phyloP scores from a whole-genome alignment of 2,329 filamentous ascomycete species.

The Trichoderma sp. region DNA sequence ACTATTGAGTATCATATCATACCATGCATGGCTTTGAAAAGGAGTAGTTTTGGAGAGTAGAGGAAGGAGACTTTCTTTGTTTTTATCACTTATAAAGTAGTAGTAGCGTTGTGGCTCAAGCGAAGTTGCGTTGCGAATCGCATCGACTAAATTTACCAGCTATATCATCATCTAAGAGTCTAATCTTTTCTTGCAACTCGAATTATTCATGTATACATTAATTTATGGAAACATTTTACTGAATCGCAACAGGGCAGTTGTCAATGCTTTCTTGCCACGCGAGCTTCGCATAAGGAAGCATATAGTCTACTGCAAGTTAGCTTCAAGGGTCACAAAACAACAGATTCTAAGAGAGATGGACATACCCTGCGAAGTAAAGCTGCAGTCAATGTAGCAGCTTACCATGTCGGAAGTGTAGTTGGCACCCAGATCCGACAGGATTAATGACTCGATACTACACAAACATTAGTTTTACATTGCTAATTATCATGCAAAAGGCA shows the following conservation, averaged over 20 bases:
- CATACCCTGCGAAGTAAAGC: conserved; percentile 38
- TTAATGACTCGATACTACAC: conserved; percentile 37
- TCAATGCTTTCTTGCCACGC: conserved; percentile 38
- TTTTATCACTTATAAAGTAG: neutral
- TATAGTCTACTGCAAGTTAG: conserved; percentile 31
- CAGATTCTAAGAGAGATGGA: too few relatives aligned
- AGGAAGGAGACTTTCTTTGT: neutral
- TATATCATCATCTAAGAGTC: neutral
- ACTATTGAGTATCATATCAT: conserved; percentile 33
- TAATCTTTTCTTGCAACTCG: neutral
- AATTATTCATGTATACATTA: neutral
- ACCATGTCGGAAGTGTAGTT: conserved; percentile 37
- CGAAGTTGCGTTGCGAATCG: neutral
- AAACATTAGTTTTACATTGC: neutral
- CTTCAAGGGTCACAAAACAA: neutral
- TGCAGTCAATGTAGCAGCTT: conserved; percentile 39
- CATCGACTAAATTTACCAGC: too few relatives aligned
- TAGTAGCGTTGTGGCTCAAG: neutral
- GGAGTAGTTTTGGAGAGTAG: neutral
- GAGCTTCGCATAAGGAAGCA: conserved; percentile 40
- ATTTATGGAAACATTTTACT: neutral
- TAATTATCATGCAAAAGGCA: neutral
- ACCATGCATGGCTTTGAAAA: neutral
- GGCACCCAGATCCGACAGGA: conserved; percentile 38
- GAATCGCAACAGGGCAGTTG: conserved; percentile 33